phyloP scores from a whole-genome alignment of 176 grass and related monocot genomes.

The Eragrostis curvula region DNA sequence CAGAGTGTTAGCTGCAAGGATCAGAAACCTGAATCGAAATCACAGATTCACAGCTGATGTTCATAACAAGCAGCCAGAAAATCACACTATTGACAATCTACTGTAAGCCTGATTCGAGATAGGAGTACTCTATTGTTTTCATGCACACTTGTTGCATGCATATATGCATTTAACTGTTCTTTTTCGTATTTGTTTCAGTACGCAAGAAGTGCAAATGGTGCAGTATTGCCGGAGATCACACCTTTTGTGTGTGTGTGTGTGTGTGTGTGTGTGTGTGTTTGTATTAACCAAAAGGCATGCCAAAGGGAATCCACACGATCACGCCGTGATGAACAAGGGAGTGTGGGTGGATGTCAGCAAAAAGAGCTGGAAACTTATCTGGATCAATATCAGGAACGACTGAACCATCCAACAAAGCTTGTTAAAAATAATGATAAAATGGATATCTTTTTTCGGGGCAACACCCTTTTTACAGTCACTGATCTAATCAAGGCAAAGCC shows the following conservation, averaged over 20 bases:
- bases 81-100: conserved; percentile 4
- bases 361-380: conserved; percentile 45
- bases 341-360: conserved; percentile 38
- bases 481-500: conserved; percentile 36
- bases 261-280: too few species aligned
- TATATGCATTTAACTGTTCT: not conserved
- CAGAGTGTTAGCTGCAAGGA: conserved; percentile 37
- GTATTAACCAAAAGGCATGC: conserved; percentile 18
- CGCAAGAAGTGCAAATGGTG: conserved; percentile 6
- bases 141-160: conserved; percentile 25
- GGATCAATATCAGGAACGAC: conserved; percentile 29
- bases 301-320: conserved; percentile 48
- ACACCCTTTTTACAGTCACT: conserved; percentile 33
- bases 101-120: conserved; percentile 32
- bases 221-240: conserved; percentile 26
- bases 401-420: conserved; percentile 29
- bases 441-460: not conserved
- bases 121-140: not conserved
- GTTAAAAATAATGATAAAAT: conserved; percentile 18
- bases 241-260: too few species aligned
- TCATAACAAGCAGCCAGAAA: conserved; percentile 16
- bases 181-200: not conserved
- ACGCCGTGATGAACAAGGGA: conserved; percentile 34
- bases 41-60: conserved; percentile 40
- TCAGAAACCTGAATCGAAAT: conserved; percentile 31